Percentiles rank a stretch among this genome's conserved stretches.
Evolutionary conservation across 2,329 filamentous ascomycete species (phyloP).

Genomic region (Alternaria sp.): DNA sequence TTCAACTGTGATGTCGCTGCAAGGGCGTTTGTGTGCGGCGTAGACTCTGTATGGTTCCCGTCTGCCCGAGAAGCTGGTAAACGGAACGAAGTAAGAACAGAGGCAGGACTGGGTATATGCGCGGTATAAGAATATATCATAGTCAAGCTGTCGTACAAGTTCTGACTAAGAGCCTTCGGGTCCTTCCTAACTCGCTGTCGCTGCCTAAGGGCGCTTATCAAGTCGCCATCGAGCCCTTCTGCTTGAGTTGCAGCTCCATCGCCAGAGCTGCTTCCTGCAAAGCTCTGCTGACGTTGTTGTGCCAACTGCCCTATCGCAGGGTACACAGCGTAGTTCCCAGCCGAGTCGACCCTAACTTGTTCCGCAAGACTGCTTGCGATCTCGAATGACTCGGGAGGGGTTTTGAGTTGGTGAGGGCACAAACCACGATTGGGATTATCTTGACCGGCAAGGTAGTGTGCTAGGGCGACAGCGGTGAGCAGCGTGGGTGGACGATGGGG

Average conservation of each 20-base stretch:
- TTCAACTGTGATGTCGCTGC: conserved; percentile 17
- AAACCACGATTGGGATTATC: conserved; percentile 76
- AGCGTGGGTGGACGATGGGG: conserved; percentile 82
- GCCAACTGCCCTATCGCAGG: conserved; percentile 6
- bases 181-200: conserved; percentile 58
- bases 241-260: background rate
- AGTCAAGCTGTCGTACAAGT: conserved; percentile 56
- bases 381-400: conserved; percentile 38
- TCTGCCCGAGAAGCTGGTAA: background rate
- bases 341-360: background rate
- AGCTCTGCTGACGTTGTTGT: background rate
- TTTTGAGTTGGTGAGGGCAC: conserved; percentile 62
- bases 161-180: conserved; percentile 69
- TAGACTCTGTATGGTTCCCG: background rate
- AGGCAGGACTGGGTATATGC: conserved; percentile 36
- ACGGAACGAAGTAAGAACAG: conserved; percentile 35
- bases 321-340: conserved; percentile 14
- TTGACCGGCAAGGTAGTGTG: conserved; percentile 80
- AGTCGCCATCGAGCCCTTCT: background rate
- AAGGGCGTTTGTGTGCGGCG: conserved; percentile 21
- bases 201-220: conserved; percentile 29
- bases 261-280: background rate
- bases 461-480: conserved; percentile 81
- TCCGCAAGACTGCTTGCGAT: conserved; percentile 21
- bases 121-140: conserved; percentile 47